These are phyloP conservation scores for Aspergillus intermedius DNA, from an alignment of 2,329 filamentous ascomycete genomes.

Conservation along the genomic window DNA sequence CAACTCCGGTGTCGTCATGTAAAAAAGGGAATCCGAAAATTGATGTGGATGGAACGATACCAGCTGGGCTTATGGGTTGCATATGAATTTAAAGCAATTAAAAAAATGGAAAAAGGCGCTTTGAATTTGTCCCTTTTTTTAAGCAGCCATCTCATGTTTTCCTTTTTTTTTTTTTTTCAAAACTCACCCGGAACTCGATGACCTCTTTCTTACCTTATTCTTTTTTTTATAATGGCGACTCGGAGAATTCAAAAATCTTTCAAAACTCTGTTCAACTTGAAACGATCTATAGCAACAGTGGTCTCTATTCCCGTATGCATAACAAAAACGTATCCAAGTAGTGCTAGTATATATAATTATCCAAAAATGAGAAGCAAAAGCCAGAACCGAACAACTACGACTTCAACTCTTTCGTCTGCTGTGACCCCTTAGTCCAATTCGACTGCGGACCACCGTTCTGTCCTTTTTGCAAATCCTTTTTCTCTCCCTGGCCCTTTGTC, in stretches of 20 bases:
- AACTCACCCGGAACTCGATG: not conserved
- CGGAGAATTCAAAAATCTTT: not conserved
- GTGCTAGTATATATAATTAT: too few species aligned
- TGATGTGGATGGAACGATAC: constrained; percentile 8
- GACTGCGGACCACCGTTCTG: not conserved
- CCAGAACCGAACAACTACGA: not conserved
- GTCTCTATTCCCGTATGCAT: too few species aligned
- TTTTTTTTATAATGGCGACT: constrained; percentile 9
- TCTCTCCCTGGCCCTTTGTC: not conserved
- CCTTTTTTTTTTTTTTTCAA: constrained; percentile 1
- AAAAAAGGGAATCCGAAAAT: constrained; percentile 44
- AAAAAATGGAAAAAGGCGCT: not conserved
- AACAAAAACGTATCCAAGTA: too few species aligned
- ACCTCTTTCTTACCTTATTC: not conserved
- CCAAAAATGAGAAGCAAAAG: too few species aligned
- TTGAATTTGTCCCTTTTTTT: not conserved
- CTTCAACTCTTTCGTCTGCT: not conserved
- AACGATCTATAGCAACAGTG: too few species aligned
- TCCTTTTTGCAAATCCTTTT: constrained; percentile 1
- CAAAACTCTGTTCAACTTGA: too few species aligned
- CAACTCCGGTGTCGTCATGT: constrained; percentile 99
- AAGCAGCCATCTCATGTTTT: not conserved
- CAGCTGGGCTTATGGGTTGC: constrained; percentile 10
- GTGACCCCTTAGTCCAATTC: not conserved
- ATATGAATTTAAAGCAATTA: constrained; percentile 10